These are phyloP conservation scores for Nitzschia sp. DNA, from an alignment of 108 stramenopile genomes.

Conservation along the genomic window DNA sequence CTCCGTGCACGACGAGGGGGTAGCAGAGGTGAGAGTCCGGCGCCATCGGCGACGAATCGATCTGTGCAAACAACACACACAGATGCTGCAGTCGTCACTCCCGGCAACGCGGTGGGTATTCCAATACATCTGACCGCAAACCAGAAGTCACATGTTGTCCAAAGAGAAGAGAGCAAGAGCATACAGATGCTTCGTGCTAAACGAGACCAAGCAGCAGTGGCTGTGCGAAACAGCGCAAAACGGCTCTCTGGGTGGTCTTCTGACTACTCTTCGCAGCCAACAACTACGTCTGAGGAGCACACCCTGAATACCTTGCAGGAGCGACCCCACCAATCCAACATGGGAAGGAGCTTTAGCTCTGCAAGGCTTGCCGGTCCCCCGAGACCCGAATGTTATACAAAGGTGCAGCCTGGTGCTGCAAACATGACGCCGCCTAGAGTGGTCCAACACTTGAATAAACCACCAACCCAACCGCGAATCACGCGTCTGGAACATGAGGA, in stretches of 20 bases:
- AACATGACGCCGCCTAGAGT: too few relatives aligned
- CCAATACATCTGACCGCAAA: neutral
- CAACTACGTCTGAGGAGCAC: neutral
- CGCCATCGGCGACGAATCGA: neutral
- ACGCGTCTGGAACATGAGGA: neutral
- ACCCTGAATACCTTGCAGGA: neutral
- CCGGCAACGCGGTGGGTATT: neutral
- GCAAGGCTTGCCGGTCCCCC: slow-evolving; percentile 14
- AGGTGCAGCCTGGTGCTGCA: neutral
- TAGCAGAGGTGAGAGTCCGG: neutral
- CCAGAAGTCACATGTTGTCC: neutral
- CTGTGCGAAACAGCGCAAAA: slow-evolving; percentile 7
- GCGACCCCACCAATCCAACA: neutral
- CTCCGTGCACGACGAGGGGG: slow-evolving; percentile 13
- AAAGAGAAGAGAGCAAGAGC: neutral
- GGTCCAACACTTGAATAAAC: too few relatives aligned
- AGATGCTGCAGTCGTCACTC: neutral
- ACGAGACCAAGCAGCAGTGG: slow-evolving; percentile 20
- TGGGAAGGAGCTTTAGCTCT: neutral
- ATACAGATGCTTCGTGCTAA: slow-evolving; percentile 8
- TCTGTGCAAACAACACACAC: neutral
- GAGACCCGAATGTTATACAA: slow-evolving; percentile 1
- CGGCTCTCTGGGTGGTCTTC: neutral
- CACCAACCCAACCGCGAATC: too few relatives aligned
- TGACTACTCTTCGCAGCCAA: neutral